Conservation (phyloP, 208 protist species). For the Leishmania amazonensis region DNA sequence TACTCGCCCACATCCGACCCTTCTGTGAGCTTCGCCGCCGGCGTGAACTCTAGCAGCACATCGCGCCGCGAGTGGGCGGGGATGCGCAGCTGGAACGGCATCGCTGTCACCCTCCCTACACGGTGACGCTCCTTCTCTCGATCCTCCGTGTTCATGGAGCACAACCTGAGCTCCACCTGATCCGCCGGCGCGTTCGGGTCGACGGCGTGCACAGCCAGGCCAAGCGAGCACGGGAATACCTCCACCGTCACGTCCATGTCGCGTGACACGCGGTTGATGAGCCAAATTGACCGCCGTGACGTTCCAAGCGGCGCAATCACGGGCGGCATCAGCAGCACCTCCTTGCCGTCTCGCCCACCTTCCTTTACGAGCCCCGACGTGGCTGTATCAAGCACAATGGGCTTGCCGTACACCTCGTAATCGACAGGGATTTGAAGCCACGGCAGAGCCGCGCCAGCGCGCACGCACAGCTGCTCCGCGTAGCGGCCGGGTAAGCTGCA, state of each 20-base stretch:
- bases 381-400: constrained; percentile 77
- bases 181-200: constrained; percentile 64
- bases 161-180: constrained; percentile 65
- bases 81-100: constrained; percentile 66
- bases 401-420: constrained; percentile 72
- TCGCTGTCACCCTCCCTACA: constrained; percentile 52
- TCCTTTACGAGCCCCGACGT: constrained; percentile 75
- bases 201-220: constrained; percentile 72
- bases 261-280: constrained; percentile 88
- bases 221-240: constrained; percentile 59
- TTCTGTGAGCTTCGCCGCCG: constrained; percentile 43
- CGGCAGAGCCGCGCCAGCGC: constrained; percentile 46
- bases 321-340: constrained; percentile 86
- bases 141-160: constrained; percentile 44
- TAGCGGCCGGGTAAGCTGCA: constrained; percentile 84
- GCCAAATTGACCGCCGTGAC: constrained; percentile 63
- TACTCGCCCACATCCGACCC: constrained; percentile 1
- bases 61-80: constrained; percentile 64
- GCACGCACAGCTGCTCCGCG: constrained; percentile 65
- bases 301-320: constrained; percentile 77
- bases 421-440: constrained; percentile 55
- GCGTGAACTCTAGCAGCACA: constrained; percentile 81
- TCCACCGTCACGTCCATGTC: constrained; percentile 80
- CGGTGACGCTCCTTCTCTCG: constrained; percentile 34
- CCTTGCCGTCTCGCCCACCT: constrained; percentile 41